Evolutionary conservation across 1,284 basidiomycete genomes (phyloP).

Genomic region (Trametes versicolor): DNA sequence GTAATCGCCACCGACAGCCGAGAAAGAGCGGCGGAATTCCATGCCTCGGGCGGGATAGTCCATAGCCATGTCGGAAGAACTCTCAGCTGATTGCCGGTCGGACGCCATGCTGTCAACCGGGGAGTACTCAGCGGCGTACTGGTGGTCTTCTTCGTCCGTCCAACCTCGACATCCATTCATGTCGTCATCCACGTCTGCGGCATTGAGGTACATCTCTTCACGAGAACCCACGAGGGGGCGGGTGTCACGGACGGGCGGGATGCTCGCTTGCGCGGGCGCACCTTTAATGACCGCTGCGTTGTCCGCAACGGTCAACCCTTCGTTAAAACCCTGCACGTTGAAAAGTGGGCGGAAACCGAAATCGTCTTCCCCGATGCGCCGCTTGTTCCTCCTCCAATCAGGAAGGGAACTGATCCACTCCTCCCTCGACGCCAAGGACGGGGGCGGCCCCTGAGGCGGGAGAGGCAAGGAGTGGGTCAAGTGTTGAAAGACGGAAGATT

Average conservation of each 20-base stretch:
- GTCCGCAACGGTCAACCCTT: slow-evolving; percentile 71
- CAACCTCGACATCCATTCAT: slow-evolving; percentile 47
- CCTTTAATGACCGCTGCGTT: slow-evolving; percentile 86
- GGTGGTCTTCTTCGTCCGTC: slow-evolving; percentile 38
- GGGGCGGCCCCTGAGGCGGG: slow-evolving; percentile 66
- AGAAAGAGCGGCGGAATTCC: slow-evolving; percentile 26
- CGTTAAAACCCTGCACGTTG: slow-evolving; percentile 63
- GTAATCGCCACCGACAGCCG: slow-evolving; percentile 36
- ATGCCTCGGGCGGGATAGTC: slow-evolving; percentile 18
- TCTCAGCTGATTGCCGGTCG: slow-evolving; percentile 36
- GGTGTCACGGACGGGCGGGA: slow-evolving; percentile 70
- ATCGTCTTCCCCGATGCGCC: slow-evolving; percentile 71
- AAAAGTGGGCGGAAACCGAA: slow-evolving; percentile 34
- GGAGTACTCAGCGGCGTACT: slow-evolving; percentile 38
- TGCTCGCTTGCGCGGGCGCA: slow-evolving; percentile 79
- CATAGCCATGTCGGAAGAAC: slow-evolving; percentile 26
- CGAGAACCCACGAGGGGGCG: slow-evolving; percentile 17
- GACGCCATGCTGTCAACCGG: slow-evolving; percentile 41
- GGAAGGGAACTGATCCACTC: slow-evolving; percentile 78
- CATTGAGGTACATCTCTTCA: slow-evolving; percentile 35
- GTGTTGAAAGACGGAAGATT: slow-evolving; percentile 57
- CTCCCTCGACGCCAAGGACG: slow-evolving; percentile 70
- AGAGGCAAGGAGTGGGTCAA: slow-evolving; percentile 65
- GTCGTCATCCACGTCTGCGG: slow-evolving; percentile 55
- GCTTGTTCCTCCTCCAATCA: slow-evolving; percentile 74